Base-by-base conservation (phyloP, 2,329 filamentous ascomycete species). In the Hymenoscyphus albidus region DNA sequence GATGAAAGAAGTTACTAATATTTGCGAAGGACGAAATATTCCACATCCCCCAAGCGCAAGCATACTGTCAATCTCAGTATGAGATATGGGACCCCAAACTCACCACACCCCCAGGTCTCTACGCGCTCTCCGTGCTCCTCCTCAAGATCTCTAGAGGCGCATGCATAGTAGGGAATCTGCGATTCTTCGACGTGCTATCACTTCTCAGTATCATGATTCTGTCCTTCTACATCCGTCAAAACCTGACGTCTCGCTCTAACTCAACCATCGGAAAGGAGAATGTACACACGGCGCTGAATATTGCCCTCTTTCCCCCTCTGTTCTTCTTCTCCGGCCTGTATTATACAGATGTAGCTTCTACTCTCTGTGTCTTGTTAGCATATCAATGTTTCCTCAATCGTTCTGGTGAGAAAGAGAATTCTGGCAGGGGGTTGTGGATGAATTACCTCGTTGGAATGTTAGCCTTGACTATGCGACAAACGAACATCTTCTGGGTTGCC, bases 311-410 rank as follows among this genome's bases (percentile, higher is more conserved):
- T 67, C 95, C 95, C 0, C 86, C 93, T 0, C 76, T 99, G 0
- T 97, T 97, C 81, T 99, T 99, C 82, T 99, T 99, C 77, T 95
- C 92, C 0, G 93, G 87, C 0, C 80, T 99, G 7, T 99, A 96
- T 77, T 99, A 99, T 76, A 99, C 95, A 0, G 95, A 99, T 76
- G 84, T 97, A 2, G 82, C 91, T 60, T 96, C 94, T 0, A 91
- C 93, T 0, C 80, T 91, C 7, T 82, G 87, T 1, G 91, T 97
- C 0, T 78, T 97, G 9, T 75, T 86, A 1, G 85, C 87, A 0
- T 95, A 93, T 73, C 79, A 83, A 42, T 80, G 83, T 63, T 83
- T 85, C 66, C 76, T 87, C 4, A 66, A 73, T 31, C 81, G 70
- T 42, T 62, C 64, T 42, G 68, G 68, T 7, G 69, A 62, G 6